Base-by-base conservation (phyloP, 495 filamentous ascomycete genomes). In the Penicillium waksmanii region DNA sequence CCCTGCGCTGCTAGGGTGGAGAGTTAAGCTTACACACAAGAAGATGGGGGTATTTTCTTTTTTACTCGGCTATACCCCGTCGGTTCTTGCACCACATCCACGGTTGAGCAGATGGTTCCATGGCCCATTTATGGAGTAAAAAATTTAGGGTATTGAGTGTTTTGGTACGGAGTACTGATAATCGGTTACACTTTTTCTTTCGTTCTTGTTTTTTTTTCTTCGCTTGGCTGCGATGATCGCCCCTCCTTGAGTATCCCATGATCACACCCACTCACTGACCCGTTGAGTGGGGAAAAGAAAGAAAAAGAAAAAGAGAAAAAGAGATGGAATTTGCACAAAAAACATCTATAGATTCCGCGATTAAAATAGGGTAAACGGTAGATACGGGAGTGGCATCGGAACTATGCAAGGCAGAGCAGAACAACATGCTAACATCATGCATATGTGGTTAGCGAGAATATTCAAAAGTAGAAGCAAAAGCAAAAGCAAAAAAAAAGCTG, bases 181-280 rank as follows among this genome's bases (percentile, higher is more conserved):
- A 38, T 44, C 10, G 47, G 5, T 55, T 31, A 53, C 53, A 0
- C 33, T 51, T 55, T 60, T 49, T 53, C 17, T 33, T 53, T 27
- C 7, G 8, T 8, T n/a, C n/a, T n/a, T n/a, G n/a, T 23, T 25
- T 42, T 56, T 46, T 48, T 44, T 51, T 55, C 62, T 69, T 69
- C 60, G 54, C 65, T 65, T 62, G 58, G 61, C 57, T 49, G 43
- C 51, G 62, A 66, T 70, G 70, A 73, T 73, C 70, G 63, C 50
- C 69, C 62, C 56, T 65, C 56, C 57, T 68, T 53, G 50, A 53
- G 40, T 36, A 57, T 56, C 55, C 53, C 55, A 63, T 57, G 50
- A 60, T 63, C 53, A 55, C 56, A 62, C 58, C 69, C 64, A 69
- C 58, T 51, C 34, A 61, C 42, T 60, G 31, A 51, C 27, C 36